Conservation (phyloP, 2,329 filamentous ascomycete species). For the Fusarium papillatum region DNA sequence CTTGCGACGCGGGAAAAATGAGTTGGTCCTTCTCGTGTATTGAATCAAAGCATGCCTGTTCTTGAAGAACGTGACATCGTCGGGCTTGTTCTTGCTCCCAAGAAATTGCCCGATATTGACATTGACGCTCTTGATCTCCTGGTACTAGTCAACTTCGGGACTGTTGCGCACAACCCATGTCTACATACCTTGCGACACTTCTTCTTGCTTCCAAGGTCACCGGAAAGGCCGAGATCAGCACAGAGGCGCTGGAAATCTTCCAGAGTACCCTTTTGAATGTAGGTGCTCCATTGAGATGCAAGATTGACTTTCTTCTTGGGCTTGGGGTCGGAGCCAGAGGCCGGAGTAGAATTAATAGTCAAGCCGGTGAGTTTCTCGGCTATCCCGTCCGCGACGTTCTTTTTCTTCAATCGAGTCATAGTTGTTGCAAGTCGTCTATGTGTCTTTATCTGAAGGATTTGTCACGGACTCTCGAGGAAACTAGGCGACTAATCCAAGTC, state of each 20-base stretch:
- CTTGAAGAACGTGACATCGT: constrained; percentile 48
- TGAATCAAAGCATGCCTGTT: constrained; percentile 46
- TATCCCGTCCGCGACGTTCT: neutral
- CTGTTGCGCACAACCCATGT: neutral
- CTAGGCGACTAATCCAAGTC: too few relatives aligned
- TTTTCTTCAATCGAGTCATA: neutral
- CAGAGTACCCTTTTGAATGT: constrained; percentile 50
- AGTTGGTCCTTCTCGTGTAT: constrained; percentile 22
- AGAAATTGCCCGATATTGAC: constrained; percentile 67
- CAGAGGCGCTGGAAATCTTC: constrained; percentile 61
- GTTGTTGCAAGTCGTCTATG: neutral
- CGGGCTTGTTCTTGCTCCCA: constrained; percentile 44
- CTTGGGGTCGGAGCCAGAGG: neutral
- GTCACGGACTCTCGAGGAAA: neutral
- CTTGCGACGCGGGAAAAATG: constrained; percentile 51
- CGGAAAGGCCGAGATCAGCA: constrained; percentile 56
- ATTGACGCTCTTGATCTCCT: constrained; percentile 58
- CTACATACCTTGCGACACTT: constrained; percentile 59
- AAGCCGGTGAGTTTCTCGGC: neutral
- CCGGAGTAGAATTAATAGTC: neutral
- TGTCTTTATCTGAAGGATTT: neutral
- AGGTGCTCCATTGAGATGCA: constrained; percentile 21
- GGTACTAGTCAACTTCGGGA: neutral
- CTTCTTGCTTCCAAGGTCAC: constrained; percentile 55
- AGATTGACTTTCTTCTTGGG: neutral